Conservation (phyloP, 192 early-diverging fungal species). For the Chytriomyces sp. region DNA sequence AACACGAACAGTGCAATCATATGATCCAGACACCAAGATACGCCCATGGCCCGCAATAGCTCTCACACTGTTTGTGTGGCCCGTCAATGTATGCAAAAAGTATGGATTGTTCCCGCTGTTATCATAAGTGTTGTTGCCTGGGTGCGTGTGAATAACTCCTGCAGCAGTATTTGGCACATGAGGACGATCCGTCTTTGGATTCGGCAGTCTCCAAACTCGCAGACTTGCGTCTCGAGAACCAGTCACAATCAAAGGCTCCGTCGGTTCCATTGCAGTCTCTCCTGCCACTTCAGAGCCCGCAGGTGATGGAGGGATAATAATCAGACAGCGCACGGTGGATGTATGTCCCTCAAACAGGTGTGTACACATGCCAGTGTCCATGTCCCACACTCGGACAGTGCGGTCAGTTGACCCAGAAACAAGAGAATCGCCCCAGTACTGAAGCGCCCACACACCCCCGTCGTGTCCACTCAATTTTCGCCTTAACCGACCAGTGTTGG, state of each 20-base stretch:
- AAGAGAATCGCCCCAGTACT: conserved; percentile 85
- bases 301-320: conserved; percentile 78
- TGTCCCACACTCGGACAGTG: conserved; percentile 96
- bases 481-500: conserved; percentile 73
- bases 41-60: conserved; percentile 90
- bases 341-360: conserved; percentile 95
- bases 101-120: conserved; percentile 68
- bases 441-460: conserved; percentile 97
- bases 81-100: conserved; percentile 79
- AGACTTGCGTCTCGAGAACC: conserved; percentile 94
- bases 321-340: conserved; percentile 91
- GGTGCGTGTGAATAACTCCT: conserved; percentile 40
- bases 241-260: conserved; percentile 80
- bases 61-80: conserved; percentile 90
- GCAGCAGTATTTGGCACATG: conserved; percentile 44
- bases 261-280: conserved; percentile 31
- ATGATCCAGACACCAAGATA: conserved; percentile 86
- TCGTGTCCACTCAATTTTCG: conserved; percentile 80
- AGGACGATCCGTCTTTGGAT: conserved; percentile 65
- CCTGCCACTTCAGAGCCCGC: conserved; percentile 51
- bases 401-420: conserved; percentile 96
- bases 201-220: conserved; percentile 90
- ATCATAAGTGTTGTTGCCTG: conserved; percentile 16
- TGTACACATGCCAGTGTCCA: conserved; percentile 85
- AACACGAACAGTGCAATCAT: conserved; percentile 87